Base-by-base conservation (phyloP, 2,329 filamentous ascomycete genomes). In the Talaromyces sp. region DNA sequence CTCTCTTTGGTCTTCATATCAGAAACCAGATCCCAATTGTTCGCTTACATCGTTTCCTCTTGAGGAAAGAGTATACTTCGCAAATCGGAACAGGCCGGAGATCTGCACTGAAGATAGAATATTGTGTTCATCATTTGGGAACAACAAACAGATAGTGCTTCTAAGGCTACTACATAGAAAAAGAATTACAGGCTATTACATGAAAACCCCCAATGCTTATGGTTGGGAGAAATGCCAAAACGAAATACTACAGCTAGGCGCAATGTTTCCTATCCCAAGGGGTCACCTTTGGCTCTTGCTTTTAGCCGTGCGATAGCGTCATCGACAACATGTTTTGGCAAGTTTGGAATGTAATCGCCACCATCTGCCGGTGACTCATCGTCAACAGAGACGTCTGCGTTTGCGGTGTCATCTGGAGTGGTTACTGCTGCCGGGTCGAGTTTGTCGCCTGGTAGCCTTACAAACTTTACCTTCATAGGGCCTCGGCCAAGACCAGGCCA, bases 401-500 rank as follows among this genome's bases (percentile, higher is more conserved):
- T 47, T 47, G 57, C 50, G 18, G 31, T 14, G 51, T 64, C 57
- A 56, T 63, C 53, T 23, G 57, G 54, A 53, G 56, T 14, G 2
- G 64, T 67, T 36, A 50, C 53, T n/a, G 18, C 44, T n/a, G 62
- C 66, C 27, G 64, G 67, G 56, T 75, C 70, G 2, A 77, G 65
- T 18, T 68, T 71, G 18, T 72, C 75, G 1, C 75, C 76, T 2
- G 72, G 69, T 58, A 77, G 65, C 23, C 75, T 73, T 31, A 65
- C 67, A 51, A 77, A 78, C 57, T 73, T 70, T 31, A 76, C 80
- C 63, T 75, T 80, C 66, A 84, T 84, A 30, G 81, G 83, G n/a
- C 79, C 82, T 65, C 84, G 71, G 51, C 69, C 85, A 74, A 95
- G 84, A 0, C 89, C 90, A 0, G 87, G 88, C 92, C 92, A 97